Evolutionary conservation across 352 stramenopile genomes (phyloP).

Genomic region (Pythium aphanidermatum): DNA sequence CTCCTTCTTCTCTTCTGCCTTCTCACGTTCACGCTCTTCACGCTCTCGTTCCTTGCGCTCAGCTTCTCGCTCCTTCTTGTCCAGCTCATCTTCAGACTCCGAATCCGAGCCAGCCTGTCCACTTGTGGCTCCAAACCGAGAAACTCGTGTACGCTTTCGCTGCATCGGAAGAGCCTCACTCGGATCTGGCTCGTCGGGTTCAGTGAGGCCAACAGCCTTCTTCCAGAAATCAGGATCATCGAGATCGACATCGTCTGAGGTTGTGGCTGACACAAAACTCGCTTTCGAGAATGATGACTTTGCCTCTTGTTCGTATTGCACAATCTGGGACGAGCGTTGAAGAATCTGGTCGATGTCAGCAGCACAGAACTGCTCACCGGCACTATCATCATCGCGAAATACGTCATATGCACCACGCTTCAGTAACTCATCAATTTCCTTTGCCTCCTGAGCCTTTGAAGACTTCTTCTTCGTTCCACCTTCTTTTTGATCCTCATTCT

Average conservation of each 20-base stretch:
- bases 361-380: slow-evolving; percentile 93
- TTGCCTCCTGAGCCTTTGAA: slow-evolving; percentile 77
- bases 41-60: slow-evolving; percentile 40
- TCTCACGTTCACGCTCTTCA: slow-evolving; percentile 31
- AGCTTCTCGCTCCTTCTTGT: slow-evolving; percentile 38
- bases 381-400: slow-evolving; percentile 88
- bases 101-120: slow-evolving; percentile 36
- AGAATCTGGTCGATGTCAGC: slow-evolving; percentile 99
- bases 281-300: slow-evolving; percentile 90
- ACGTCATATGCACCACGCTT: slow-evolving; percentile 90
- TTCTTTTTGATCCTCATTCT: slow-evolving; percentile 76
- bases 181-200: slow-evolving; percentile 57
- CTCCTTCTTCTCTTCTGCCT: slow-evolving; percentile 51
- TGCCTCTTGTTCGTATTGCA: slow-evolving; percentile 82
- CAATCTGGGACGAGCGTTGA: slow-evolving; percentile 75
- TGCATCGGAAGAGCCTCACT: slow-evolving; percentile 68
- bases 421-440: slow-evolving; percentile 90
- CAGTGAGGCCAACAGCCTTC: slow-evolving; percentile 91
- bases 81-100: slow-evolving; percentile 55
- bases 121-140: slow-evolving; percentile 60
- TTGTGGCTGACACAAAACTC: slow-evolving; percentile 88
- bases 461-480: slow-evolving; percentile 39
- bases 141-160: slow-evolving; percentile 80
- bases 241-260: slow-evolving; percentile 93
- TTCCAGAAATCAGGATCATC: slow-evolving; percentile 99